Base-by-base conservation (phyloP, 345 rosid species). In the Rhizophora apiculata region DNA sequence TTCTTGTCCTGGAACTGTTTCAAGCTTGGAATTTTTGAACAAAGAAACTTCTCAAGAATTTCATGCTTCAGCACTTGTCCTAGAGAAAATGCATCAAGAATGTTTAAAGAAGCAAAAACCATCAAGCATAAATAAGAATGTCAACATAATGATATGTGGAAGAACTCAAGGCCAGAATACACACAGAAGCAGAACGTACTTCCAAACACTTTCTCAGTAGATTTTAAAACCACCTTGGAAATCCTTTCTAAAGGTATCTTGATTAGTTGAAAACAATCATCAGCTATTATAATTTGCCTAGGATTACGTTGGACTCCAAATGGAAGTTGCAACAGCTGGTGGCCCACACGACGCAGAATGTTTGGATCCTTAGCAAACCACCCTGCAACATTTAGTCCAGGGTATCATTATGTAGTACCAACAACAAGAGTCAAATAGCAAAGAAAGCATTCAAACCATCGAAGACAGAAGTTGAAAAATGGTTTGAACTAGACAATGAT, bases 351-450 rank as follows among this genome's bases (percentile, higher is more conserved):
- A 6, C 73, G 87, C 49, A 95, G 80, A 80, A 85, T 70, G 70
- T 63, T 82, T 60, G 99, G 94, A 87, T 95, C 96, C 68, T 81
- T 92, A 10, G 97, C 97, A 86, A 90, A 84, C 94, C 90, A 90
- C 34, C 99, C 99, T 95, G 85, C 81, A 81, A 68, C 24, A 74
- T 67, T 59, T 20, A 36, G 73, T 72, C 60, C 37, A 69, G 37
- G 56, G 34, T 58, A 75, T 66, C 60, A 67, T 55, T 36, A 59
- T 53, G 32, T 67, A 65, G 18, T 68, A 60, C 43, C 32, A 27
- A 56, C 27, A 27, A 32, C 27, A 31, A 7, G 21, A 65, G 21
- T 5, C 8, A 24, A 19, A 7, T 22, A 54, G 32, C 21, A 71
- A 6, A 56, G 31, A 30, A 37, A 10, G 21, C 4, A 22, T 48